phyloP scores from a whole-genome alignment of 176 grass and related monocot genomes.

The Paspalum vaginatum region DNA sequence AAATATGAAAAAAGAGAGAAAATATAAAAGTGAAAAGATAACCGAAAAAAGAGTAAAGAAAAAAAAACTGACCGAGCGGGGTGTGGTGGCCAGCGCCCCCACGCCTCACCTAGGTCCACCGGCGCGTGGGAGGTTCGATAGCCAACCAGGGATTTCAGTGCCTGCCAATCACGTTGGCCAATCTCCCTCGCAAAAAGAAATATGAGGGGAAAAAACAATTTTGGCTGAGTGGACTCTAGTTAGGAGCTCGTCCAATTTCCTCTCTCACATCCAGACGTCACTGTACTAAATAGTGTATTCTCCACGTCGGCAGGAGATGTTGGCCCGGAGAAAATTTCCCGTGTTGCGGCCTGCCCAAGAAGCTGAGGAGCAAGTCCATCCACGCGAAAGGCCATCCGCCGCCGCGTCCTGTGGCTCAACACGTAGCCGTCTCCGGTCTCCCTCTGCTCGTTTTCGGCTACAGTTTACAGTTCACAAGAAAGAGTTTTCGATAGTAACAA shows the following conservation, averaged over 20 bases:
- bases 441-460: neutral
- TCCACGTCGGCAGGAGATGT: too few relatives aligned
- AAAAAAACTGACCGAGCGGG: too few relatives aligned
- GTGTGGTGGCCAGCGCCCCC: too few relatives aligned
- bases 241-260: neutral
- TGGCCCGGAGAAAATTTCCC: neutral
- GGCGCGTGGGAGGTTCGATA: too few relatives aligned
- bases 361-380: neutral
- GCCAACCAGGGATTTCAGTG: too few relatives aligned
- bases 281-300: too few relatives aligned
- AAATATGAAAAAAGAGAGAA: too few relatives aligned
- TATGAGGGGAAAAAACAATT: neutral
- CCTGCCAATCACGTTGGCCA: neutral
- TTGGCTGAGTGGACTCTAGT: neutral
- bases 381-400: neutral
- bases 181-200: neutral
- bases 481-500: neutral
- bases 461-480: conserved; percentile 1
- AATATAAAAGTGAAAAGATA: too few relatives aligned
- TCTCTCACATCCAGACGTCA: neutral
- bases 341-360: conserved; percentile 24
- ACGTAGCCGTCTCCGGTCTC: neutral
- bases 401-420: neutral
- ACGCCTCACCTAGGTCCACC: too few relatives aligned
- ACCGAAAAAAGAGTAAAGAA: too few relatives aligned